phyloP scores from a whole-genome alignment of 768 basidiomycete genomes.

The Crucibulum laeve region DNA sequence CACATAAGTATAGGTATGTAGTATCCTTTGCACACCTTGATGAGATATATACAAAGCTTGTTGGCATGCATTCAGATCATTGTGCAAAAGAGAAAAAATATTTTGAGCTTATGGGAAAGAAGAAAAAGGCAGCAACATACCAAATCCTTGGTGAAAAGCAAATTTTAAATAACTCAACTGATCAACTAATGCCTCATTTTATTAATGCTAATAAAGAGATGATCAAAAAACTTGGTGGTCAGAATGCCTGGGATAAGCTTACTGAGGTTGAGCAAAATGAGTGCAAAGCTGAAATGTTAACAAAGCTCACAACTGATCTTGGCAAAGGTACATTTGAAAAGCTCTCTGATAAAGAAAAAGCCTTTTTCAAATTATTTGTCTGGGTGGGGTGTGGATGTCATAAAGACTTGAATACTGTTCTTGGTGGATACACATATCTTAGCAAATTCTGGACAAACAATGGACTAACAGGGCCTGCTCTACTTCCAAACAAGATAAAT shows the following conservation, averaged over 20 bases:
- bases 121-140: slow-evolving; percentile 13
- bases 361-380: slow-evolving; percentile 18
- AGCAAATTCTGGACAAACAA: slow-evolving; percentile 21
- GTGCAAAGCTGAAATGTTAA: slow-evolving; percentile 8
- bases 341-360: slow-evolving; percentile 12
- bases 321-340: slow-evolving; percentile 10
- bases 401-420: slow-evolving; percentile 26
- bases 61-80: slow-evolving; percentile 15
- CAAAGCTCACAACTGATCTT: slow-evolving; percentile 6
- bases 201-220: slow-evolving; percentile 8
- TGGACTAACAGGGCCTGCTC: neutral
- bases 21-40: slow-evolving; percentile 8
- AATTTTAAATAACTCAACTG: slow-evolving; percentile 12
- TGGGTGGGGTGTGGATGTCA: slow-evolving; percentile 28
- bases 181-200: slow-evolving; percentile 6
- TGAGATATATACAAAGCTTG: slow-evolving; percentile 12
- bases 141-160: slow-evolving; percentile 16
- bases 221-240: slow-evolving; percentile 11
- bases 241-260: slow-evolving; percentile 9
- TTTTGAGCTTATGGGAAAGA: slow-evolving; percentile 11
- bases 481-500: neutral
- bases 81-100: slow-evolving; percentile 23
- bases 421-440: slow-evolving; percentile 18
- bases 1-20: no score
- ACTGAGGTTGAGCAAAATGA: slow-evolving; percentile 7